phyloP scores from a whole-genome alignment of 1,284 basidiomycete species.

The Caloboletus firmus region DNA sequence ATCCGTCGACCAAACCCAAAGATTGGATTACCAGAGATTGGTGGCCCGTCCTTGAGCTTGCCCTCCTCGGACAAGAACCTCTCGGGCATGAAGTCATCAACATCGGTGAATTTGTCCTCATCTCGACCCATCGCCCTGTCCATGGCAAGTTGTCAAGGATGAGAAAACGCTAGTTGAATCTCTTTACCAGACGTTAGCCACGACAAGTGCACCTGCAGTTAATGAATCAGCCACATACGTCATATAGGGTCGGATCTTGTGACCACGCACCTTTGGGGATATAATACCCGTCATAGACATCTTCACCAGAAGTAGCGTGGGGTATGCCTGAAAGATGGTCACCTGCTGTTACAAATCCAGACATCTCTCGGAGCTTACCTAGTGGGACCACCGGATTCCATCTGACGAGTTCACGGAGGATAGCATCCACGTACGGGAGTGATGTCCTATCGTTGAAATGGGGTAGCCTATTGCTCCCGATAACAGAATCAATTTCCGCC shows the following conservation, averaged over 20 bases:
- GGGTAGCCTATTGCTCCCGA: slow-evolving; percentile 35
- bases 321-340: slow-evolving; percentile 22
- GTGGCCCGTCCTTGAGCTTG: slow-evolving; percentile 22
- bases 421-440: slow-evolving; percentile 38
- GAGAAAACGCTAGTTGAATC: no score
- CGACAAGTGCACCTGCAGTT: slow-evolving; percentile 26
- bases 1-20: slow-evolving; percentile 44
- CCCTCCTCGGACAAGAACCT: slow-evolving; percentile 21
- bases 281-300: slow-evolving; percentile 30
- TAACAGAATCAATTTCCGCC: slow-evolving; percentile 37
- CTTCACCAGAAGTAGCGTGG: slow-evolving; percentile 30
- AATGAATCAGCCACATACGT: slow-evolving; percentile 5
- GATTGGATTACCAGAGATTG: slow-evolving; percentile 37
- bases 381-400: slow-evolving; percentile 37
- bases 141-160: not conserved
- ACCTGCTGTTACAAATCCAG: not conserved
- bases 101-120: slow-evolving; percentile 15
- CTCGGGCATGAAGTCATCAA: slow-evolving; percentile 27
- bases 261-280: slow-evolving; percentile 29
- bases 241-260: not conserved
- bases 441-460: slow-evolving; percentile 34
- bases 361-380: slow-evolving; percentile 28
- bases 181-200: slow-evolving; percentile 31
- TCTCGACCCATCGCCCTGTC: slow-evolving; percentile 37
- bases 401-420: slow-evolving; percentile 39